A percentile compares a stretch with the other conserved stretches of the same genome.
phyloP scores from a whole-genome alignment of 306 rosid genomes.

The Castanospermum australe region DNA sequence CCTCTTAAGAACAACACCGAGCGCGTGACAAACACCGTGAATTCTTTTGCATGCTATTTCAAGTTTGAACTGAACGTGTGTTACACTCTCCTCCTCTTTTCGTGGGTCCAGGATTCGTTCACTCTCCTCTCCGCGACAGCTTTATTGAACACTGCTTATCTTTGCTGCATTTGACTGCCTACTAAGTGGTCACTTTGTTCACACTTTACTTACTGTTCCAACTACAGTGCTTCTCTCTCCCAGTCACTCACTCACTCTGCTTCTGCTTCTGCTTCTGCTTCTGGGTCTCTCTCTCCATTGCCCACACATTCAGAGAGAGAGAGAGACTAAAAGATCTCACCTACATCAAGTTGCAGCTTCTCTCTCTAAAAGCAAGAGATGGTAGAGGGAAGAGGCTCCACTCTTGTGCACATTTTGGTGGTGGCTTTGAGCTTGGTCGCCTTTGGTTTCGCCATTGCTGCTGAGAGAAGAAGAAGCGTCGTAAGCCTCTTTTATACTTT shows the following conservation, averaged over 20 bases:
- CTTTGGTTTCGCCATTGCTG: conserved; percentile 96
- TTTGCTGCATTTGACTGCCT: not conserved
- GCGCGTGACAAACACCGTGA: not conserved
- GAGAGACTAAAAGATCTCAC: too few species aligned
- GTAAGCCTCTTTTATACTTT: conserved; percentile 37
- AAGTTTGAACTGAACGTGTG: not conserved
- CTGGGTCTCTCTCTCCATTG: not conserved
- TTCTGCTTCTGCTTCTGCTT: not conserved
- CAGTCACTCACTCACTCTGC: not conserved
- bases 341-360: not conserved
- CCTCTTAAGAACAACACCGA: not conserved
- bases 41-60: too few species aligned
- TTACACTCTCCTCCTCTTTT: too few species aligned
- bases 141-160: not conserved
- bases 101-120: conserved; percentile 2
- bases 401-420: conserved; percentile 74
- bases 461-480: conserved; percentile 85
- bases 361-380: conserved; percentile 25
- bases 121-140: not conserved
- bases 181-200: not conserved
- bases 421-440: conserved; percentile 76
- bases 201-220: not conserved
- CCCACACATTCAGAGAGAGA: too few species aligned
- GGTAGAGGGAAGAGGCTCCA: conserved; percentile 88
- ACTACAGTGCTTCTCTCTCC: too few species aligned